These are phyloP conservation scores for Lichtheimia hyalospora DNA, from an alignment of 371 early-diverging fungal genomes.

Conservation along the genomic window DNA sequence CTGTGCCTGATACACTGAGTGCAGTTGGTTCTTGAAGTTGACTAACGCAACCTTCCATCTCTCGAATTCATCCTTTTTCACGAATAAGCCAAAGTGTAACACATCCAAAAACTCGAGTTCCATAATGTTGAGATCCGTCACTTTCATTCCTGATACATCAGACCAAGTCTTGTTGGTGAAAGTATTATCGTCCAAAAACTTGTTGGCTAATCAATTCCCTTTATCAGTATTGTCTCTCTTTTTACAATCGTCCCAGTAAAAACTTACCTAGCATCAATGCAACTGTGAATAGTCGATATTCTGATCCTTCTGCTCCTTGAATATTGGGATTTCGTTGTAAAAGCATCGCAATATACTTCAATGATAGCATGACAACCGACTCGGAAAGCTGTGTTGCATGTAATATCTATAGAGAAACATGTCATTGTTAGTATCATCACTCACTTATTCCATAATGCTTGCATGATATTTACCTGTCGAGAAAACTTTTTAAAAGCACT, in stretches of 20 bases:
- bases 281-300: constrained; percentile 77
- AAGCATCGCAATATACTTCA: constrained; percentile 66
- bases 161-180: constrained; percentile 76
- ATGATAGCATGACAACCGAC: constrained; percentile 57
- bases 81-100: constrained; percentile 58
- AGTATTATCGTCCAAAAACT: constrained; percentile 69
- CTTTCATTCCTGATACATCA: constrained; percentile 66
- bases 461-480: constrained; percentile 9
- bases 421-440: not conserved
- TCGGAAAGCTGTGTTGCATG: constrained; percentile 65
- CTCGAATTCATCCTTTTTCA: constrained; percentile 58
- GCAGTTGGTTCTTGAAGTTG: constrained; percentile 35
- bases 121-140: constrained; percentile 68
- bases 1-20: constrained; percentile 30
- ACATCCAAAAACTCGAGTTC: constrained; percentile 70
- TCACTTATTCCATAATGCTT: not conserved
- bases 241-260: not conserved
- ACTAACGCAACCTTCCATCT: constrained; percentile 39
- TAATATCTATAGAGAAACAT: constrained; percentile 38
- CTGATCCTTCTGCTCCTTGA: constrained; percentile 72
- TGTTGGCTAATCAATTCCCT: constrained; percentile 46
- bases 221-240: not conserved
- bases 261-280: constrained; percentile 68
- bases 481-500: constrained; percentile 44
- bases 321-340: constrained; percentile 61